A percentile compares a stretch with the other conserved stretches of the same genome.
Conservation (phyloP, 2,329 filamentous ascomycete species). For the Fusarium chuoi region DNA sequence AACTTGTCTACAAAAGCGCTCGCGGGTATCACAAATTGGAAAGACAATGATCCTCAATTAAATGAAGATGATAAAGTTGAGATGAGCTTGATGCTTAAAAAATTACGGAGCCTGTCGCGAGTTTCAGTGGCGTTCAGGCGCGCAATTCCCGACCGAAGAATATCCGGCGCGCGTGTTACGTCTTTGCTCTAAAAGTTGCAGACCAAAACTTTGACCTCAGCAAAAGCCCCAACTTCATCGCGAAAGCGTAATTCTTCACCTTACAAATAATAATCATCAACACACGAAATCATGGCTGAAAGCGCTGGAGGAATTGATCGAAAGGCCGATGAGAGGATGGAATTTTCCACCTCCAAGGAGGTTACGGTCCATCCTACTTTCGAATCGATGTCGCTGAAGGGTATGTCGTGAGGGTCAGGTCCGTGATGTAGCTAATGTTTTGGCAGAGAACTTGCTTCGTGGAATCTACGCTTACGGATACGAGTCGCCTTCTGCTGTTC, state of each 20-base stretch:
- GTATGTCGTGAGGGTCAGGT: constrained; percentile 50
- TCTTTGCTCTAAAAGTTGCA: constrained; percentile 25
- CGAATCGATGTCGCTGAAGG: constrained; percentile 95
- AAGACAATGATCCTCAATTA: not conserved
- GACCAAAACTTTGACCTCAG: constrained; percentile 44
- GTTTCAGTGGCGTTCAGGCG: constrained; percentile 39
- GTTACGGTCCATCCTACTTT: constrained; percentile 94
- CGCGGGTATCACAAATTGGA: not conserved
- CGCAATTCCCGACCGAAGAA: constrained; percentile 43
- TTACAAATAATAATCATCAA: not conserved
- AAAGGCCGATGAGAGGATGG: constrained; percentile 95
- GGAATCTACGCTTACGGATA: constrained; percentile 99
- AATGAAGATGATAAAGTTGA: constrained; percentile 22
- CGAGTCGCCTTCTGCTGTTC: constrained; percentile 96
- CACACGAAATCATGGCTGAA: constrained; percentile 79
- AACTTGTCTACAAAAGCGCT: rapidly evolving
- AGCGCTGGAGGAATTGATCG: constrained; percentile 80
- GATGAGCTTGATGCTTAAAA: constrained; percentile 36
- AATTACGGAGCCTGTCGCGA: constrained; percentile 45
- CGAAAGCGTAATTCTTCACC: constrained; percentile 13
- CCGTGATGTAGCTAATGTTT: constrained; percentile 20
- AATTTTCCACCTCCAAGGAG: constrained; percentile 98
- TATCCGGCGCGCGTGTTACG: constrained; percentile 42
- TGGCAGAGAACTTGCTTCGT: constrained; percentile 86
- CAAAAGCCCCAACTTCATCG: constrained; percentile 22